These are phyloP conservation scores for Macrophomina phaseolina DNA, from an alignment of 2,329 filamentous ascomycete species.

Conservation along the genomic window DNA sequence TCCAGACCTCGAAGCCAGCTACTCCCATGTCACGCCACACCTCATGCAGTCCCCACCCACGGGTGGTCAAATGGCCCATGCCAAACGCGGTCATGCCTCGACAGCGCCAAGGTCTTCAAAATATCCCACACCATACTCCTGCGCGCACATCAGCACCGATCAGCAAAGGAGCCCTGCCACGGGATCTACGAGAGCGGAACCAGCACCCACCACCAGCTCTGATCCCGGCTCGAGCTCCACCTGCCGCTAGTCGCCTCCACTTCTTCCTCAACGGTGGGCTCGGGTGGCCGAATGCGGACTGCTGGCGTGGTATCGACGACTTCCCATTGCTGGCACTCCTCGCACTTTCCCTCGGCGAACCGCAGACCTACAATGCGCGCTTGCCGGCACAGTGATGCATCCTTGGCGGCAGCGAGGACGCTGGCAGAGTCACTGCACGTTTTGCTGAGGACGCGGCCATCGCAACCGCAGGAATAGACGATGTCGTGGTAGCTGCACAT, in stretches of 20 bases:
- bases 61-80: not conserved
- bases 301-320: too few relatives aligned
- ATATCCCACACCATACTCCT: conserved; percentile 17
- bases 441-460: not conserved
- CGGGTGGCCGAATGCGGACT: not conserved
- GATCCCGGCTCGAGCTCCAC: not conserved
- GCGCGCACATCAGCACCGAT: not conserved
- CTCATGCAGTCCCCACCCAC: not conserved
- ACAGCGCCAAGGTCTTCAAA: conserved; percentile 7
- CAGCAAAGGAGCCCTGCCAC: not conserved
- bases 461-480: not conserved
- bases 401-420: not conserved
- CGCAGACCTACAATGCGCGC: too few relatives aligned
- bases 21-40: not conserved
- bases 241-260: not conserved
- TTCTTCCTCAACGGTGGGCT: not conserved
- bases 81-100: not conserved
- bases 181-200: not conserved
- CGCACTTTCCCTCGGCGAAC: not conserved
- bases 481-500: conserved; percentile 6
- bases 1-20: too few relatives aligned
- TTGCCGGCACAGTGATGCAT: not conserved
- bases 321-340: not conserved
- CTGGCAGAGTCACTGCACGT: not conserved
- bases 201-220: not conserved